Evolutionary conservation across 192 early-diverging fungal genomes (phyloP).

Genomic region (Coemansia sp.): DNA sequence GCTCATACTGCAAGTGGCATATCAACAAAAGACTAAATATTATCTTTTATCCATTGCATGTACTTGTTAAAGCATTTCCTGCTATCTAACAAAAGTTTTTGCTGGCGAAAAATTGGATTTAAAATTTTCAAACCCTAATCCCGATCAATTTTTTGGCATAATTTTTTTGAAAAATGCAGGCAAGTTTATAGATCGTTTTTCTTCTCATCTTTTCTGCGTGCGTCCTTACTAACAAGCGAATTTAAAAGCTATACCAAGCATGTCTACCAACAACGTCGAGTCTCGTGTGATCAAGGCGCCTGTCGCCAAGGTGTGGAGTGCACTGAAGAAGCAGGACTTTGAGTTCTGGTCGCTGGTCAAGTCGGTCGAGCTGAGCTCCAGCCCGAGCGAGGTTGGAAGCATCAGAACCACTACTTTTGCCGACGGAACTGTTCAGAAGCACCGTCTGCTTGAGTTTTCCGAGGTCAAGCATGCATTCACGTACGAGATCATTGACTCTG

Average conservation of each 20-base stretch:
- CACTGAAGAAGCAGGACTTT: slow-evolving; percentile 41
- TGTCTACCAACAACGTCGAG: slow-evolving; percentile 34
- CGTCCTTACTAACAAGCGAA: background rate
- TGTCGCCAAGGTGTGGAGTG: slow-evolving; percentile 31
- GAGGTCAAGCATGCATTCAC: slow-evolving; percentile 53
- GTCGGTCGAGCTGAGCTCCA: slow-evolving; percentile 30
- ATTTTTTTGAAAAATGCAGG: background rate
- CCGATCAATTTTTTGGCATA: background rate
- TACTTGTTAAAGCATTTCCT: background rate
- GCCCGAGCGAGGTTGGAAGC: slow-evolving; percentile 50
- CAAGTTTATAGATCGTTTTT: background rate
- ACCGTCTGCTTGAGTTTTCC: slow-evolving; percentile 58
- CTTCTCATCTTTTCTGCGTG: background rate
- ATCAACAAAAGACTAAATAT: too few relatives aligned
- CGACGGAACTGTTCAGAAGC: slow-evolving; percentile 59
- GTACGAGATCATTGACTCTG: slow-evolving; percentile 59
- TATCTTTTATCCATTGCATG: too few relatives aligned
- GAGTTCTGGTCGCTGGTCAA: slow-evolving; percentile 52
- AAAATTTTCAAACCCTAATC: slow-evolving; percentile 2
- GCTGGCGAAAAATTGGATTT: background rate
- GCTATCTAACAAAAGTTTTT: background rate
- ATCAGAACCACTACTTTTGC: slow-evolving; percentile 55
- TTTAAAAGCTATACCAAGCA: background rate
- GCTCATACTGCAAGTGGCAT: too few relatives aligned
- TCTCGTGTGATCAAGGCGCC: slow-evolving; percentile 49